These are phyloP conservation scores for Pichia sp. DNA, from an alignment of 1,139 yeast genomes.

Conservation along the genomic window DNA sequence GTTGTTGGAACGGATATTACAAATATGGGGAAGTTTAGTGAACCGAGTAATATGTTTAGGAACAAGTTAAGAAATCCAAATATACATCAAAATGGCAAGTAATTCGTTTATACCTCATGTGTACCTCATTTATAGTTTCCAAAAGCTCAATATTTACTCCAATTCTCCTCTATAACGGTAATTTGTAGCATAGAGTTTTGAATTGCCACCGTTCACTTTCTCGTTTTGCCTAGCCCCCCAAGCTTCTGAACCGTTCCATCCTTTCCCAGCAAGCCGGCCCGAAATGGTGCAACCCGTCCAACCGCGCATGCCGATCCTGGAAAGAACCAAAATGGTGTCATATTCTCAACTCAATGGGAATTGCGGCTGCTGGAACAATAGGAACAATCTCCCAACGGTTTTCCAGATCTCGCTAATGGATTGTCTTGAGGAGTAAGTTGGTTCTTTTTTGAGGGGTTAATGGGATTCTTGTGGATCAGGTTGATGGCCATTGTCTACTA, in stretches of 20 bases:
- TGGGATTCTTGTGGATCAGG: too few relatives aligned
- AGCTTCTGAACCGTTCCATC: not conserved
- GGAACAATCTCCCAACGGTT: not conserved
- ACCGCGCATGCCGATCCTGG: not conserved
- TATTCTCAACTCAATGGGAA: not conserved
- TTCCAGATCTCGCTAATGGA: not conserved
- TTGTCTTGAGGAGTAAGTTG: not conserved
- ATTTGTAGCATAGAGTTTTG: too few relatives aligned
- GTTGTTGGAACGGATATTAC: conserved; percentile 9
- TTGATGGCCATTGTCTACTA: not conserved
- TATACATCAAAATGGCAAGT: not conserved
- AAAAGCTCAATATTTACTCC: too few relatives aligned
- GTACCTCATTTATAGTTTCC: too few relatives aligned
- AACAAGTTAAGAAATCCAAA: conserved; percentile 1
- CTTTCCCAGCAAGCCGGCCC: too few relatives aligned
- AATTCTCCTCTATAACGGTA: too few relatives aligned
- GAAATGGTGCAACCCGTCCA: not conserved
- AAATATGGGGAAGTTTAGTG: conserved; percentile 1
- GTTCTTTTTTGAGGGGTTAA: too few relatives aligned
- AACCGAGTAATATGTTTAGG: not conserved
- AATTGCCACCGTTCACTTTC: not conserved
- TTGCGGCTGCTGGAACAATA: not conserved
- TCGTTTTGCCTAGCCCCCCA: not conserved
- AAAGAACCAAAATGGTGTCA: not conserved
- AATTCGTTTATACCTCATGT: too few relatives aligned